A percentile compares a stretch with the other conserved stretches of the same genome.
These are phyloP conservation scores for Sporothrix euskadiensis DNA, from an alignment of 2,329 filamentous ascomycete genomes.

Conservation along the genomic window DNA sequence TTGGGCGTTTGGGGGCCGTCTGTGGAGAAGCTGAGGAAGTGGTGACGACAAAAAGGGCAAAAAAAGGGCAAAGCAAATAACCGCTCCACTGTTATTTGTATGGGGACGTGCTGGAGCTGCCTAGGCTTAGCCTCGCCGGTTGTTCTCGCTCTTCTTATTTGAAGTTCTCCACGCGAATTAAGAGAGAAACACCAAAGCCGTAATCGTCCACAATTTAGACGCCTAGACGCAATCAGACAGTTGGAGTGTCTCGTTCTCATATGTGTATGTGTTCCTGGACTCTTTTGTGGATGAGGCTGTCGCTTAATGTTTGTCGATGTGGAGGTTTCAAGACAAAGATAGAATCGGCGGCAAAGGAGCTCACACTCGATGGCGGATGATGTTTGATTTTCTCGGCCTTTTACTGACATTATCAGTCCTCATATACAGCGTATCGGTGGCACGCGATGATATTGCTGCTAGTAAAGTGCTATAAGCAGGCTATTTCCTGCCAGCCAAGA, in stretches of 20 bases:
- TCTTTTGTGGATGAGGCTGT: neutral
- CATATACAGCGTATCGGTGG: neutral
- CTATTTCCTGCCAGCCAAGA: neutral
- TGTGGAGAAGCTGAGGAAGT: slow-evolving; percentile 19
- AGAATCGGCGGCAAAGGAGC: neutral
- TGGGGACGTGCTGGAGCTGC: neutral
- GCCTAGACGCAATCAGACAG: neutral
- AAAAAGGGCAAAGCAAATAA: slow-evolving; percentile 9
- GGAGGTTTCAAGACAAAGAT: neutral
- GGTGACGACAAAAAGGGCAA: neutral
- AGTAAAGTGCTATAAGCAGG: neutral
- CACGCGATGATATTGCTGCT: neutral
- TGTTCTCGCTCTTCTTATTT: neutral
- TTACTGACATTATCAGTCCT: neutral
- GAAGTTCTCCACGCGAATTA: slow-evolving; percentile 1
- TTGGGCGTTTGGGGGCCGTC: neutral
- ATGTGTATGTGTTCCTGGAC: neutral
- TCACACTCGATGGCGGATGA: neutral
- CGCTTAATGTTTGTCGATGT: neutral
- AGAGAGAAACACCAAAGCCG: neutral
- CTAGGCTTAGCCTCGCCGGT: neutral
- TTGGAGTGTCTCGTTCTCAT: neutral
- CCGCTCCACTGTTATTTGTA: slow-evolving; percentile 14
- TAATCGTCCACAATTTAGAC: neutral
- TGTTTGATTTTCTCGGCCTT: neutral